These are phyloP conservation scores for Aspergillus conjunctus DNA, from an alignment of 495 filamentous ascomycete species.

Conservation along the genomic window DNA sequence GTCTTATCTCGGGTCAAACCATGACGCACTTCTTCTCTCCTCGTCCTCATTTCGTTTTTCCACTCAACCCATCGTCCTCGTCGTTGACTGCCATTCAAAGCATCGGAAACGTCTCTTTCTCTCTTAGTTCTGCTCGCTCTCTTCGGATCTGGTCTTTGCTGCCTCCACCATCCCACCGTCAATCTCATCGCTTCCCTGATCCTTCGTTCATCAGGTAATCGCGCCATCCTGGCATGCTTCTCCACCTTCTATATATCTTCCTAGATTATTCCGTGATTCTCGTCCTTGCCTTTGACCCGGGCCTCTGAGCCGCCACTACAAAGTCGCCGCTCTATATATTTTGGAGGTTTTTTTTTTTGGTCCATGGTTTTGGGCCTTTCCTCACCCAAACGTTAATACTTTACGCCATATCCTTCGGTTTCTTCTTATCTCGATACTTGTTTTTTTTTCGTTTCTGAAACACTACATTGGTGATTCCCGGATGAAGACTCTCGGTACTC, in stretches of 20 bases:
- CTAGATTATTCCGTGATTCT: neutral
- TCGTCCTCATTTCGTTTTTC: constrained; percentile 33
- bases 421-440: neutral
- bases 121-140: constrained; percentile 7
- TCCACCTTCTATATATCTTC: neutral
- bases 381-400: neutral
- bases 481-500: constrained; percentile 1
- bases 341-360: neutral
- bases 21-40: constrained; percentile 47
- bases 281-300: neutral
- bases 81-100: constrained; percentile 13
- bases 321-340: neutral
- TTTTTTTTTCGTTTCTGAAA: neutral
- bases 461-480: neutral
- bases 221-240: neutral
- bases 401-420: neutral
- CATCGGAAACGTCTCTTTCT: constrained; percentile 7
- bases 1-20: constrained; percentile 35
- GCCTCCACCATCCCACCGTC: constrained; percentile 2
- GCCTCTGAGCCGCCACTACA: neutral
- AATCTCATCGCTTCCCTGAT: neutral
- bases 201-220: neutral
- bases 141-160: constrained; percentile 9
- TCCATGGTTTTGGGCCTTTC: constrained; percentile 2
- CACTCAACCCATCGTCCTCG: constrained; percentile 27